phyloP scores from a whole-genome alignment of 1,284 basidiomycete species.

The Sphagnurus paluster region DNA sequence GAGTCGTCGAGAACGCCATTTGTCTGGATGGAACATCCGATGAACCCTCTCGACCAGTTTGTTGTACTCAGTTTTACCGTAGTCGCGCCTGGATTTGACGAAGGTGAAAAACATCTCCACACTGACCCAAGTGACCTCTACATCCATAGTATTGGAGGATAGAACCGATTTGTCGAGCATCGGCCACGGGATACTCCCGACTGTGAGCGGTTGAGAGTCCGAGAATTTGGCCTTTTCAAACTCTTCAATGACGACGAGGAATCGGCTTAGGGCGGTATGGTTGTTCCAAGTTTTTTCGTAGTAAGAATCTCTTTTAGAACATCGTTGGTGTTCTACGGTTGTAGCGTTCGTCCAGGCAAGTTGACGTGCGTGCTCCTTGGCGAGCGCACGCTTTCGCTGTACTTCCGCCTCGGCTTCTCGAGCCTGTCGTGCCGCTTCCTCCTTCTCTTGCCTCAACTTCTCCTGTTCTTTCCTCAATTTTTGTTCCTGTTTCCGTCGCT shows the following conservation, averaged over 20 bases:
- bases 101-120: too few relatives aligned
- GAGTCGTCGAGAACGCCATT: too few relatives aligned
- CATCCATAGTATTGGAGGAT: too few relatives aligned
- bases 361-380: background rate
- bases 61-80: too few relatives aligned
- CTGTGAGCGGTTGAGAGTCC: too few relatives aligned
- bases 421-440: background rate
- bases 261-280: background rate
- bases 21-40: too few relatives aligned
- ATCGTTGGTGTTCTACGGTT: background rate
- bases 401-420: background rate
- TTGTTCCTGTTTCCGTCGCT: background rate
- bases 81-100: too few relatives aligned
- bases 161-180: too few relatives aligned
- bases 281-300: background rate
- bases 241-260: background rate
- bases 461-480: background rate
- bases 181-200: too few relatives aligned
- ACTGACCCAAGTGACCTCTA: too few relatives aligned
- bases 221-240: background rate
- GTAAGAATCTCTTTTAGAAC: background rate
- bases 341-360: background rate
- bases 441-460: background rate
- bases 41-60: too few relatives aligned
- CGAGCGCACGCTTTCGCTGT: background rate